Percentiles rank a stretch among this genome's conserved stretches.
These are phyloP conservation scores for Fusarium tjaetaba DNA, from an alignment of 2,329 filamentous ascomycete species.

Conservation along the genomic window DNA sequence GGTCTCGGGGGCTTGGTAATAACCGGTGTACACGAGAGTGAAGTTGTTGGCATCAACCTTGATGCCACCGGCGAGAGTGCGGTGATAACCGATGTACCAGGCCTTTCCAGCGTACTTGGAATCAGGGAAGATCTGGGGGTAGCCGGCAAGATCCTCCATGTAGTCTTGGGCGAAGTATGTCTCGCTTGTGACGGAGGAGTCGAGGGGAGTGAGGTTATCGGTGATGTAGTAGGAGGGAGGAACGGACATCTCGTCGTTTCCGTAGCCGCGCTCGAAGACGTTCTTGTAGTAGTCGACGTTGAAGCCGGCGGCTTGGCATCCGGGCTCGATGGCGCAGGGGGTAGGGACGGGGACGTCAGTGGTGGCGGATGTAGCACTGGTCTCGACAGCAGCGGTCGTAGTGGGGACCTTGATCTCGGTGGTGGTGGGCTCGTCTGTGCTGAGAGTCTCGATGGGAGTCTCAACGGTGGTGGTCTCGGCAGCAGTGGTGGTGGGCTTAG, in stretches of 20 bases:
- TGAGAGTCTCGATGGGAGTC: not conserved
- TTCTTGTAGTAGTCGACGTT: slow-evolving; percentile 39
- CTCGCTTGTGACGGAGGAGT: not conserved
- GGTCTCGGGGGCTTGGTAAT: slow-evolving; percentile 23
- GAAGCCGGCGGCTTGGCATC: slow-evolving; percentile 7
- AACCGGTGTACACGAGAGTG: slow-evolving; percentile 37
- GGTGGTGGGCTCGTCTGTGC: not conserved
- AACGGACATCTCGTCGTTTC: slow-evolving; percentile 24
- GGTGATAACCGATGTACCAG: not conserved
- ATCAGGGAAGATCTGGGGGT: not conserved
- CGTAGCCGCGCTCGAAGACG: slow-evolving; percentile 30
- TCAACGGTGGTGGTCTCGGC: not conserved
- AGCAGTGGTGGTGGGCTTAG: not conserved
- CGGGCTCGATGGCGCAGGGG: not conserved
- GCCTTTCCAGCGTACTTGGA: not conserved
- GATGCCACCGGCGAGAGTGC: slow-evolving; percentile 16
- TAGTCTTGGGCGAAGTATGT: not conserved
- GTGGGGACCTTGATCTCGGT: not conserved
- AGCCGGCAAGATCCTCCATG: not conserved
- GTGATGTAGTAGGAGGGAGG: slow-evolving; percentile 40
- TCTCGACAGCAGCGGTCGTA: not conserved
- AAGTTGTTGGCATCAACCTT: slow-evolving; percentile 39
- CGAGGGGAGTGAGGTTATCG: slow-evolving; percentile 10
- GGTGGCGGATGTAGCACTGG: not conserved
- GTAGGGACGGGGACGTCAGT: not conserved